Evolutionary conservation across 345 rosid genomes (phyloP).

Genomic region (Aethionema arabicum): DNA sequence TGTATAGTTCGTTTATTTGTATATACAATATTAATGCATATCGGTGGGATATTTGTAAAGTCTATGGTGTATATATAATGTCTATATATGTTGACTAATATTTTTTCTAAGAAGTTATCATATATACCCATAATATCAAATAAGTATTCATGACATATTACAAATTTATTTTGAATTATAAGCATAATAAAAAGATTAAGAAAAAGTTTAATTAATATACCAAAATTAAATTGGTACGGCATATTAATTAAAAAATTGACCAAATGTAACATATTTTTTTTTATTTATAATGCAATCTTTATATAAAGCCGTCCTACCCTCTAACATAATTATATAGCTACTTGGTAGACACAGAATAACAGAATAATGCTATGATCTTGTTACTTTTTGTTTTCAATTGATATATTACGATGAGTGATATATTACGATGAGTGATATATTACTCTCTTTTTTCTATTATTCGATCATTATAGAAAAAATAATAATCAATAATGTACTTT

Average conservation of each 20-base stretch:
- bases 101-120: not conserved
- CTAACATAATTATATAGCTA: constrained; percentile 17
- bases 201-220: not conserved
- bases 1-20: constrained; percentile 10
- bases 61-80: not conserved
- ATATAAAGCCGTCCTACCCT: constrained; percentile 21
- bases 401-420: no score
- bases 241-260: constrained; percentile 1
- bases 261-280: constrained; percentile 22
- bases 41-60: constrained; percentile 28
- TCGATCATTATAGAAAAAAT: no score
- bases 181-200: not conserved
- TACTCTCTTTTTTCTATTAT: no score
- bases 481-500: no score
- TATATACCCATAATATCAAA: not conserved
- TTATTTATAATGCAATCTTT: no score
- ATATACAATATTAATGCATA: constrained; percentile 17
- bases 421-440: no score
- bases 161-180: not conserved
- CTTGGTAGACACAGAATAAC: constrained; percentile 9
- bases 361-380: no score
- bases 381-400: no score
- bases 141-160: constrained; percentile 2
- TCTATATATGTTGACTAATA: constrained; percentile 7
- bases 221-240: not conserved